These are phyloP conservation scores for Kodamaea sp. DNA, from an alignment of 1,139 yeast species.

Conservation along the genomic window DNA sequence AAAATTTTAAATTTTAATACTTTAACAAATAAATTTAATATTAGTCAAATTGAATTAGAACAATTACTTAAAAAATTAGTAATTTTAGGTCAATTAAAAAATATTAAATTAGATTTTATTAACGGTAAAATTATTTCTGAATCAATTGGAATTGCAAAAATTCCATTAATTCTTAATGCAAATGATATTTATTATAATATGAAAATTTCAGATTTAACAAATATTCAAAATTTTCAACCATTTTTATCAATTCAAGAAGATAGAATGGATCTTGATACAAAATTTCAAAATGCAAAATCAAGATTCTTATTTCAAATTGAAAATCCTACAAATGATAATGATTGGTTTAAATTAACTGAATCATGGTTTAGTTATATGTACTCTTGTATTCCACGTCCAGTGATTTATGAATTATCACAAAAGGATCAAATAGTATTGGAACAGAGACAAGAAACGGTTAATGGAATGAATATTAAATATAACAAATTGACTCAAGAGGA, in stretches of 20 bases:
- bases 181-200: slow-evolving; percentile 26
- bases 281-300: neutral
- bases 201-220: slow-evolving; percentile 9
- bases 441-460: slow-evolving; percentile 27
- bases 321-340: slow-evolving; percentile 14
- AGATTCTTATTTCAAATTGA: slow-evolving; percentile 20
- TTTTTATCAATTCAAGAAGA: slow-evolving; percentile 2
- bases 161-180: slow-evolving; percentile 20
- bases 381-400: slow-evolving; percentile 31
- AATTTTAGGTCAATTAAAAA: slow-evolving; percentile 40
- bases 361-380: slow-evolving; percentile 27
- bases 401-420: slow-evolving; percentile 31
- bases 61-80: slow-evolving; percentile 38
- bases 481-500: slow-evolving; percentile 7
- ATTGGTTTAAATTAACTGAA: slow-evolving; percentile 21
- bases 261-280: slow-evolving; percentile 3
- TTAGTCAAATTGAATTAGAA: slow-evolving; percentile 31
- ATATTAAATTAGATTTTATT: slow-evolving; percentile 45
- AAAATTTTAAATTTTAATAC: slow-evolving; percentile 25
- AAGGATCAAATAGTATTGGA: slow-evolving; percentile 38
- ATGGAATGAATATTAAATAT: slow-evolving; percentile 4
- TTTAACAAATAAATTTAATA: slow-evolving; percentile 20
- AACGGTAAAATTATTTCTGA: slow-evolving; percentile 24
- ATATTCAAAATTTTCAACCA: neutral
- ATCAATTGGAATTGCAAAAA: slow-evolving; percentile 7